These are phyloP conservation scores for Diaporthe vexans DNA, from an alignment of 2,329 filamentous ascomycete genomes.

Conservation along the genomic window DNA sequence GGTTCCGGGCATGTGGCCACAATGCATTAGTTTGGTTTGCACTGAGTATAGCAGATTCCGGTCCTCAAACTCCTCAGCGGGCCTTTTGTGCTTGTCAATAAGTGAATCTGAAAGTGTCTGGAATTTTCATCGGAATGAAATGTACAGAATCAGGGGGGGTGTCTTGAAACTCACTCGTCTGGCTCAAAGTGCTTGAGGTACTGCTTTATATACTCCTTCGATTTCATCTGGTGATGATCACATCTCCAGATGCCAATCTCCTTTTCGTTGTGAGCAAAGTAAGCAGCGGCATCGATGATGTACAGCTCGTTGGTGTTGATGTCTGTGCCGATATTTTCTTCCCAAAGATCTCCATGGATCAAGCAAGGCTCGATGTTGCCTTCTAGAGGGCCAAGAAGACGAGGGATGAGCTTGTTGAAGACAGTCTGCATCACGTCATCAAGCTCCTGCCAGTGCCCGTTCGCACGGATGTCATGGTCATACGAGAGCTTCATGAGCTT, in stretches of 20 bases:
- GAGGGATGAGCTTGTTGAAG: too few relatives aligned
- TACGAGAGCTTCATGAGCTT: too few relatives aligned
- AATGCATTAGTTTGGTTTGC: background rate
- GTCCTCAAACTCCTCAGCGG: background rate
- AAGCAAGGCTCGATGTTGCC: too few relatives aligned
- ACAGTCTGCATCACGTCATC: too few relatives aligned
- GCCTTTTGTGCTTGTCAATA: background rate
- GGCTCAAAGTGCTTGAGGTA: background rate
- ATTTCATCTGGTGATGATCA: background rate
- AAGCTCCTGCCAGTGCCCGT: too few relatives aligned
- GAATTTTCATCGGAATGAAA: too few relatives aligned
- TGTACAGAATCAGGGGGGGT: too few relatives aligned
- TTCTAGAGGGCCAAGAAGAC: too few relatives aligned
- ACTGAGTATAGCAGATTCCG: background rate
- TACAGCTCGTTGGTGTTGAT: background rate
- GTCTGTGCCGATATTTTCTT: too few relatives aligned
- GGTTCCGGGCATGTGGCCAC: background rate
- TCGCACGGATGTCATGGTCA: too few relatives aligned
- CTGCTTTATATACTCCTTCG: background rate
- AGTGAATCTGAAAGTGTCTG: too few relatives aligned
- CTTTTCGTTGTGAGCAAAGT: background rate
- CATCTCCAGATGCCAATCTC: conserved; percentile 10
- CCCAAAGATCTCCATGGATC: too few relatives aligned
- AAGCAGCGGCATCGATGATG: conserved; percentile 2
- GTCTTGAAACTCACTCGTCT: background rate